Percentiles rank a stretch among this genome's conserved stretches.
phyloP scores from a whole-genome alignment of 306 rosid species.

The Lupinus albus region DNA sequence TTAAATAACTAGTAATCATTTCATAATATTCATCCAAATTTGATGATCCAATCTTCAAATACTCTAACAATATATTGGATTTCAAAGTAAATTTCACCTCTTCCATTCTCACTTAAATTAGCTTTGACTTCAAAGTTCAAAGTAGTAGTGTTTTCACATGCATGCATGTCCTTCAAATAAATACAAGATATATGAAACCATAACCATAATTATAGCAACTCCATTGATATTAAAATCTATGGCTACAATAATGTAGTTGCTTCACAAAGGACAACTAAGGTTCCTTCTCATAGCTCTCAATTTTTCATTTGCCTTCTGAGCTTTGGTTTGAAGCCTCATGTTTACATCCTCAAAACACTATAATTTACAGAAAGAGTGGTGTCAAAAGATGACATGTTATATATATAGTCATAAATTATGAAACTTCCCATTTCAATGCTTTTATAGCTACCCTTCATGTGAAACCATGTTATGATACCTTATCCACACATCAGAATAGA shows the following conservation, averaged over 20 bases:
- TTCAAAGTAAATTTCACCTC: not conserved
- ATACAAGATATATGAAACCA: constrained; percentile 19
- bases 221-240: constrained; percentile 7
- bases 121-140: not conserved
- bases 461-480: too few species aligned
- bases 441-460: not conserved
- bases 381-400: not conserved
- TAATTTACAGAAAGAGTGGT: not conserved
- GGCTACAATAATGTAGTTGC: constrained; percentile 31
- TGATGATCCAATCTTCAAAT: constrained; percentile 18
- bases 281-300: constrained; percentile 63
- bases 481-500: too few species aligned
- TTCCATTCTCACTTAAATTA: not conserved
- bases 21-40: constrained; percentile 30
- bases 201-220: not conserved
- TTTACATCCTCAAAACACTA: constrained; percentile 69
- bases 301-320: constrained; percentile 62
- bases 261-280: constrained; percentile 61
- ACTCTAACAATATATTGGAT: not conserved
- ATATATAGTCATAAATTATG: not conserved
- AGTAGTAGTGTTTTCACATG: not conserved
- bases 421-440: constrained; percentile 18
- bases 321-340: constrained; percentile 55
- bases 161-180: not conserved
- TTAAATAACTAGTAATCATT: constrained; percentile 22